Evolutionary conservation across 129 eudicot species (phyloP), one percentile per base, ranked within the genome.

Genomic region (Centaurea solstitialis): DNA sequence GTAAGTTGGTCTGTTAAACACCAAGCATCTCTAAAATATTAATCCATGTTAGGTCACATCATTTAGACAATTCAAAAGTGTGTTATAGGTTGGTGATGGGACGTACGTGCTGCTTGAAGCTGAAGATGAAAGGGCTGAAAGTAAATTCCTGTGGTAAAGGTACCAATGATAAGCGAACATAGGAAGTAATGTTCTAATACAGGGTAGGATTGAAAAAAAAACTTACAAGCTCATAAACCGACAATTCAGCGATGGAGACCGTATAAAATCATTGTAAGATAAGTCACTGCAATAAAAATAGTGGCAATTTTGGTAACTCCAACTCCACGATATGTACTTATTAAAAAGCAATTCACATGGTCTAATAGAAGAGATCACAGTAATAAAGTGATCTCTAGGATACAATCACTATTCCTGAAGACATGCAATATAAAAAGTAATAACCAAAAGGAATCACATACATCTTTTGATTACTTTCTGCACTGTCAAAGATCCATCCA

Each of bases 91-190:
- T 15, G 62, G 62, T 15, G 23, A 41, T n/a, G 68, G 69, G 39
- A 85, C 91, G 82, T 85, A 88, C 96, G 86, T 80, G 78, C 83
- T 73, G 71, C 80, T 83, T 6, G 70, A 15, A 4, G 21, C 45
- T 74, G 83, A 76, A 74, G 82, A 38, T 70, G 93, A 85, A 80
- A 77, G 79, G 77, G 89, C 86, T 40, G 96, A 73, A 66, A 81
- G 81, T 67, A 88, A 72, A 73, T 88, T 88, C 80, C 92, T 91
- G 90, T 76, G 40, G 61, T 50, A 3, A 50, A 50, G 18, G 20
- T 50, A 50, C 8, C 20, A 50, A 21, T 50, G 62, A 50, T 15
- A 50, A 50, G 21, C 21, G 8, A 50, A 50, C 62, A 15, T 1
- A 50, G n/a, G n/a, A 50, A 50, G 62, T 50, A 50, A 17, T 15